A percentile compares a stretch with the other conserved stretches of the same genome.
phyloP scores from a whole-genome alignment of 75 land plant species.

The Selaginella tamariscina region DNA sequence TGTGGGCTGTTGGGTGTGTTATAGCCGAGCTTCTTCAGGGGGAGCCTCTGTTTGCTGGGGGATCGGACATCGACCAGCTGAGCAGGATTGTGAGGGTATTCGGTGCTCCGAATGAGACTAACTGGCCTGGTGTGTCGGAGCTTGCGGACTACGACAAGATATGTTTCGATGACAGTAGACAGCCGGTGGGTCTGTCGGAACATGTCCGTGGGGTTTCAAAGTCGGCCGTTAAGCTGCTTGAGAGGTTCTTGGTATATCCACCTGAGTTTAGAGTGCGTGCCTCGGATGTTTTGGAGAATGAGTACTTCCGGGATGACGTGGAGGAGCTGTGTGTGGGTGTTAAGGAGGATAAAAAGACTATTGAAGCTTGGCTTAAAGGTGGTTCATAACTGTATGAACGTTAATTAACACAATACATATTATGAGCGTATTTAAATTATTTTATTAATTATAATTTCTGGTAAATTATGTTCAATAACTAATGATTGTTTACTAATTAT shows the following conservation, averaged over 20 bases:
- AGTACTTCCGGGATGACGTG: conserved; percentile 48
- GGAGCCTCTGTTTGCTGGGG: background rate
- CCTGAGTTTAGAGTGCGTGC: conserved; percentile 54
- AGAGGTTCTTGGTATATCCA: conserved; percentile 48
- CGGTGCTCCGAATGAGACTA: conserved; percentile 1
- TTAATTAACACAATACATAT: too few species aligned
- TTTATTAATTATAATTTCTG: too few species aligned
- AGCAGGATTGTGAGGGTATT: conserved; percentile 1
- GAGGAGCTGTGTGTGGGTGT: too few species aligned
- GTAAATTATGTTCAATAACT: too few species aligned
- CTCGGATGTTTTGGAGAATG: conserved; percentile 41
- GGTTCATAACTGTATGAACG: too few species aligned
- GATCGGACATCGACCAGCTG: conserved; percentile 7
- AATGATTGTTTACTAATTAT: too few species aligned
- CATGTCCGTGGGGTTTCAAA: conserved; percentile 36
- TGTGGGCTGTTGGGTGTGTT: conserved; percentile 6
- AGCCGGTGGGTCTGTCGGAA: conserved; percentile 36
- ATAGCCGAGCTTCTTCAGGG: background rate
- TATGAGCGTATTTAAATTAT: too few species aligned
- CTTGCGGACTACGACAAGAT: conserved; percentile 70
- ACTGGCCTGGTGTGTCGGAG: conserved; percentile 9
- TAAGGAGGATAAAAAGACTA: too few species aligned
- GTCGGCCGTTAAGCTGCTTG: conserved; percentile 37
- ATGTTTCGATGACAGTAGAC: conserved; percentile 39
- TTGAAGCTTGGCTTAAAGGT: background rate